These are phyloP conservation scores for Coemansia sp. DNA, from an alignment of 192 early-diverging fungal species.

Conservation along the genomic window DNA sequence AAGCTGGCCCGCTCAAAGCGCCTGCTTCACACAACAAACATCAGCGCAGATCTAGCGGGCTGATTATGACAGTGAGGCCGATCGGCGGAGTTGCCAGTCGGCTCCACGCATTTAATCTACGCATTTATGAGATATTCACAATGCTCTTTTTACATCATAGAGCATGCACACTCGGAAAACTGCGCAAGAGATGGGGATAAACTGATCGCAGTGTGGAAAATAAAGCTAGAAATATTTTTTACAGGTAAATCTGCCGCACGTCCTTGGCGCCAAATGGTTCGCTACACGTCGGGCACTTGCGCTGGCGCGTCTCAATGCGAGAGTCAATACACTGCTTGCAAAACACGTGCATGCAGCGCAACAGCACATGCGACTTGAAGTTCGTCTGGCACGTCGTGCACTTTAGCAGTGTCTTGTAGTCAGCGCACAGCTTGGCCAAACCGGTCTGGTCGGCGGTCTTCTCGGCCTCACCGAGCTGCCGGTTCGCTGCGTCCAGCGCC, in stretches of 20 bases:
- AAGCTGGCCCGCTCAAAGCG: no score
- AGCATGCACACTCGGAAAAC: no score
- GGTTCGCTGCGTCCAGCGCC: slow-evolving; percentile 65
- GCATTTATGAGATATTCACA: not conserved
- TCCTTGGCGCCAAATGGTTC: slow-evolving; percentile 82
- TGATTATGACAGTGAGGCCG: slow-evolving; percentile 47
- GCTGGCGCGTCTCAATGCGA: slow-evolving; percentile 80
- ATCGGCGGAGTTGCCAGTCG: slow-evolving; percentile 19
- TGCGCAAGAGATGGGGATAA: no score
- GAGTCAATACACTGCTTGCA: slow-evolving; percentile 91
- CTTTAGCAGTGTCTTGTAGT: slow-evolving; percentile 80
- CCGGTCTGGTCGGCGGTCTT: slow-evolving; percentile 41
- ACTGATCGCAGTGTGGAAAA: not conserved
- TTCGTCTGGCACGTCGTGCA: slow-evolving; percentile 84
- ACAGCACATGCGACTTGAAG: slow-evolving; percentile 80
- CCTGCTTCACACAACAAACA: not conserved
- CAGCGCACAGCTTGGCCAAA: slow-evolving; percentile 54
- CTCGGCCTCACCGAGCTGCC: slow-evolving; percentile 64
- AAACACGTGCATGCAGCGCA: slow-evolving; percentile 95
- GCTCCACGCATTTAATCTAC: not conserved
- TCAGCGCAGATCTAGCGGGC: slow-evolving; percentile 22
- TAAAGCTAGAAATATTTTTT: slow-evolving; percentile 21
- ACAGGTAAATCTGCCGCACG: slow-evolving; percentile 79
- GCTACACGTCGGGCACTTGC: slow-evolving; percentile 91
- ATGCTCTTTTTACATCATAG: no score